phyloP scores from a whole-genome alignment of 768 basidiomycete species.

The Kockovaella imperatae region DNA sequence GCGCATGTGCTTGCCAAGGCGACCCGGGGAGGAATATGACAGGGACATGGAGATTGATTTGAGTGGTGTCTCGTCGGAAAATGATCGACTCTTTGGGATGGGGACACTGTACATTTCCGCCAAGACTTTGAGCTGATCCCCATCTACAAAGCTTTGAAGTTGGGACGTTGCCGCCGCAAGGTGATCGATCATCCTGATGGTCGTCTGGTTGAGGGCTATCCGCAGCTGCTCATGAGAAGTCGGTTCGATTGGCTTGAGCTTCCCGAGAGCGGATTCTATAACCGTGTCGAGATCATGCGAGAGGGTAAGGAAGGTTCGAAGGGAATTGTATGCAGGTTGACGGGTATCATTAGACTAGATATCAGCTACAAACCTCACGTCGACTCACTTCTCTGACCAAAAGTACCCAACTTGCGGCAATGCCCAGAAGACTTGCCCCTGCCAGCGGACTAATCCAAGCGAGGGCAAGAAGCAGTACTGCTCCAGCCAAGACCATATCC shows the following conservation, averaged over 20 bases:
- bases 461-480: conserved; percentile 6
- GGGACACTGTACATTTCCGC: conserved; percentile 40
- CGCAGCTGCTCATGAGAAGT: conserved; percentile 22
- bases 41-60: background rate
- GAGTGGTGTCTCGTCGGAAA: conserved; percentile 1
- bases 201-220: conserved; percentile 18
- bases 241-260: conserved; percentile 9
- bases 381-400: too few species aligned
- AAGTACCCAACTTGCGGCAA: too few species aligned
- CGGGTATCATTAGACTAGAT: background rate
- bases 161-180: conserved; percentile 25
- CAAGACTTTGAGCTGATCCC: conserved; percentile 21
- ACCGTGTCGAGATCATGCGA: conserved; percentile 14
- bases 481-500: conserved; percentile 18
- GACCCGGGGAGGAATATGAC: background rate
- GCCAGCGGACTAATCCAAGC: too few species aligned
- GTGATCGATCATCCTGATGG: conserved; percentile 23
- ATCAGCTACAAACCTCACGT: too few species aligned
- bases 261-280: conserved; percentile 11
- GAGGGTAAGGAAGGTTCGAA: conserved; percentile 9
- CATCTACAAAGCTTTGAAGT: conserved; percentile 19
- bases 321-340: background rate
- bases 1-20: background rate
- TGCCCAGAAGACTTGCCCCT: conserved; percentile 7
- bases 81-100: conserved; percentile 10